Base-by-base conservation (phyloP, 768 basidiomycete genomes). In the Hydnomerulius pinastri region DNA sequence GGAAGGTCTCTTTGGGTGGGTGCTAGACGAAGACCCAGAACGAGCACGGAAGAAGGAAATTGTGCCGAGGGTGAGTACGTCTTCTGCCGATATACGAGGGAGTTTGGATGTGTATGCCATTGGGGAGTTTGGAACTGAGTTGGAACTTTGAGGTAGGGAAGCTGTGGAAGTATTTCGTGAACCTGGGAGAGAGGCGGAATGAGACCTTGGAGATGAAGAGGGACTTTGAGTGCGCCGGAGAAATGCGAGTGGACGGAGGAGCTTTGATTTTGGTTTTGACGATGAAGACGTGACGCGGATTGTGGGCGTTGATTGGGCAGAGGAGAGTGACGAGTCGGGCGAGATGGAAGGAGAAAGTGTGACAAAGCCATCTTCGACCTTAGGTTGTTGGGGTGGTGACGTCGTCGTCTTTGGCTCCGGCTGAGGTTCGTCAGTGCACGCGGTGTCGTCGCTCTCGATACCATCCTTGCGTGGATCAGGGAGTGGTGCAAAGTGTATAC, bases 401-500 rank as follows among this genome's bases (percentile, higher is more conserved):
- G 33, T 25, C n/a, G 37, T 13, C 30, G 42, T 20, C 36, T 56
- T 60, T 20, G 43, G 7, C 12, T 36, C 44, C 18, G 48, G 13
- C 23, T 43, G 50, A 11, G 59, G 54, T 43, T 67, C 67, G 42
- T 67, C 63, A 29, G 63, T 53, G 35, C 66, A 53, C 33, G 63
- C 66, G 39, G 54, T 50, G 17, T 77, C 74, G 43, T 69, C 68
- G 20, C 64, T 67, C 51, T 73, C 63, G 56, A 72, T 55, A 53
- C 77, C 72, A 43, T 79, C 76, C 43, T 81, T 76, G 20, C 81
- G 75, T 2, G 89, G 87, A 58, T 89, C 86, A 1, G 92, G 92
- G 15, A 94, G 79, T 1, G 92, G 92, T 0, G 92, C 92, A 55
- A 94, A 94, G 53, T 88, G 81, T 51, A 94, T 92, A 29, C 58